Evolutionary conservation across 2,329 filamentous ascomycete species (phyloP).

Genomic region (Colletotrichum theobromicola): DNA sequence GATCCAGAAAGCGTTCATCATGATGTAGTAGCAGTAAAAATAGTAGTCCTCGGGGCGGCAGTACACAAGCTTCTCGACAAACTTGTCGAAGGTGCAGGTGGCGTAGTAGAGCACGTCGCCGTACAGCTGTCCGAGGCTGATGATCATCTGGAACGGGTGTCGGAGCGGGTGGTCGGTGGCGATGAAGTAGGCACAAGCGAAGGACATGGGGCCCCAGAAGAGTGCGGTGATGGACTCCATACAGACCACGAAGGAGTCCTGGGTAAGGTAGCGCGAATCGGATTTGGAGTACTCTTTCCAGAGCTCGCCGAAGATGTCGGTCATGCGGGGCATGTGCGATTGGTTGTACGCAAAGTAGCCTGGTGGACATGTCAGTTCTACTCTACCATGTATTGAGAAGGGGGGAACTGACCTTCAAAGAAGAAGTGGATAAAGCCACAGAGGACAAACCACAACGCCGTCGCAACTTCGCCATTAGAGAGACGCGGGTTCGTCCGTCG

Average conservation of each 20-base stretch:
- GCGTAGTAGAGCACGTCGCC: slow-evolving; percentile 58
- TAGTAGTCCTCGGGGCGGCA: slow-evolving; percentile 57
- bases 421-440: slow-evolving; percentile 59
- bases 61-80: slow-evolving; percentile 43
- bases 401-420: slow-evolving; percentile 40
- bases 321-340: slow-evolving; percentile 40
- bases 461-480: slow-evolving; percentile 57
- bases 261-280: slow-evolving; percentile 60
- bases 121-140: slow-evolving; percentile 55
- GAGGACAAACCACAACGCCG: slow-evolving; percentile 78
- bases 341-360: slow-evolving; percentile 56
- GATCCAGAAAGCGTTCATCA: slow-evolving; percentile 60
- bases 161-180: slow-evolving; percentile 48
- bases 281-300: slow-evolving; percentile 65
- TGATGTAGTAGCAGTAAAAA: slow-evolving; percentile 58
- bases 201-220: slow-evolving; percentile 59
- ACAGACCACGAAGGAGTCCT: slow-evolving; percentile 57
- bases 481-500: slow-evolving; percentile 59
- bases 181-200: slow-evolving; percentile 50
- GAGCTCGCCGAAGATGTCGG: slow-evolving; percentile 54
- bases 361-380: slow-evolving; percentile 25
- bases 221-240: slow-evolving; percentile 61
- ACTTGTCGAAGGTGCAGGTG: slow-evolving; percentile 49
- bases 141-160: slow-evolving; percentile 51
- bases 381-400: rapidly evolving